A percentile compares a stretch with the other conserved stretches of the same genome.
These are phyloP conservation scores for Verticillium klebahnii DNA, from an alignment of 2,329 filamentous ascomycete genomes.

Conservation along the genomic window DNA sequence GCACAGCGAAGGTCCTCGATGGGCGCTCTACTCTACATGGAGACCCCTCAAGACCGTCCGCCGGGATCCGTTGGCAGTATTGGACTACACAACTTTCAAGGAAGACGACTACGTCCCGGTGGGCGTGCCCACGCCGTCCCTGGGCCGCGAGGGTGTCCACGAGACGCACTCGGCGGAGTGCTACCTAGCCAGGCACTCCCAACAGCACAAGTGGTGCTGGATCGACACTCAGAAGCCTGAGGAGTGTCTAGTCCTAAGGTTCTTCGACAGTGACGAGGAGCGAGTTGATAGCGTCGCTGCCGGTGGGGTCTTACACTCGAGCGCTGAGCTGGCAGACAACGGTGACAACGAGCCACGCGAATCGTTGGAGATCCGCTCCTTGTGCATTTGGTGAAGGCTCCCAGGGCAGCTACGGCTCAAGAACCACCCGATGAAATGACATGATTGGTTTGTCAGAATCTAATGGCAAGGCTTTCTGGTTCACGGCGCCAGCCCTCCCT, in stretches of 20 bases:
- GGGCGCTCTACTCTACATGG: conserved; percentile 15
- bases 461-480: background rate
- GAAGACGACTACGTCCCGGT: background rate
- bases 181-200: background rate
- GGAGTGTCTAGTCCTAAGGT: background rate
- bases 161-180: background rate
- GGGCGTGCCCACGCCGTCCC: background rate
- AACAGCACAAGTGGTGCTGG: background rate
- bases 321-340: background rate
- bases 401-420: background rate
- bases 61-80: background rate
- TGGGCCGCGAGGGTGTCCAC: background rate
- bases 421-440: background rate
- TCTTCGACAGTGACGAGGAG: background rate
- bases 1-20: conserved; percentile 9
- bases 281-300: background rate
- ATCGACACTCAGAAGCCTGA: background rate
- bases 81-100: background rate
- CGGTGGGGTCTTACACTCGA: background rate
- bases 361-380: background rate
- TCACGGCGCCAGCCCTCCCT: background rate
- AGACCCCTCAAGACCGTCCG: conserved; percentile 8
- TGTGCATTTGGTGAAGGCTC: background rate
- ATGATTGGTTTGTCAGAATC: background rate
- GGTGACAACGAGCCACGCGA: background rate